These are phyloP conservation scores for Coemansia sp. DNA, from an alignment of 192 early-diverging fungal species.

Conservation along the genomic window DNA sequence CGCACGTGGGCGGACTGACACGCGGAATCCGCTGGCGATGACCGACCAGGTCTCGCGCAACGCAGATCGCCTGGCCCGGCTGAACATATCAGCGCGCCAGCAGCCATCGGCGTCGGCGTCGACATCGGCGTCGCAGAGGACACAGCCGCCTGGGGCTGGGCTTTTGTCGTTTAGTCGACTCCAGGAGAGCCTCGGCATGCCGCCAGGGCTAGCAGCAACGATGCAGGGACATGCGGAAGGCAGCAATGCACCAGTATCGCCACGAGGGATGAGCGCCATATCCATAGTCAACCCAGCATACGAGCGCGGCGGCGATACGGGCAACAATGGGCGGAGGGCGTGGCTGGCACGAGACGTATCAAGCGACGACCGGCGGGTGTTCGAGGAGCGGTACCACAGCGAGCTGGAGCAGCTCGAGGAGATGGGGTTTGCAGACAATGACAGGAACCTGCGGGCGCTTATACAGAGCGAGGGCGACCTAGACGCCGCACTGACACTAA, in stretches of 20 bases:
- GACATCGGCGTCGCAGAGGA: background rate
- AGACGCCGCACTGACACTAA: conserved; percentile 63
- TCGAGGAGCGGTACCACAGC: conserved; percentile 55
- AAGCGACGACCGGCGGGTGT: background rate
- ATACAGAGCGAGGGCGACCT: conserved; percentile 82
- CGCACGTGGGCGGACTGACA: conserved; percentile 6
- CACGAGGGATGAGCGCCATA: conserved; percentile 16
- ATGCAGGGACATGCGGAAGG: background rate
- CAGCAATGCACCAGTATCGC: background rate
- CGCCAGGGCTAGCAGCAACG: conserved; percentile 1
- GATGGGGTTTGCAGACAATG: conserved; percentile 89
- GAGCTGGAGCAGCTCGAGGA: conserved; percentile 76
- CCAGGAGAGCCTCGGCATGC: conserved; percentile 1
- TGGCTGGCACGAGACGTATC: background rate
- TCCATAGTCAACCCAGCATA: conserved; percentile 8
- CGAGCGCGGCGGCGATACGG: background rate
- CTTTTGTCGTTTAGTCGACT: background rate
- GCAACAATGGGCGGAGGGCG: background rate
- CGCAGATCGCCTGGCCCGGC: conserved; percentile 23
- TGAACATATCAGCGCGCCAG: conserved; percentile 24
- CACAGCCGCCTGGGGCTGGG: background rate
- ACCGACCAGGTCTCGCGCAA: conserved; percentile 33
- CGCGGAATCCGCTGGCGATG: conserved; percentile 17
- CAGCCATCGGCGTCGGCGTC: no score
- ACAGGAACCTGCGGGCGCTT: conserved; percentile 80